A percentile compares a stretch with the other conserved stretches of the same genome.
phyloP scores from a whole-genome alignment of 1,284 basidiomycete genomes.

The Gymnopus androsaceus region DNA sequence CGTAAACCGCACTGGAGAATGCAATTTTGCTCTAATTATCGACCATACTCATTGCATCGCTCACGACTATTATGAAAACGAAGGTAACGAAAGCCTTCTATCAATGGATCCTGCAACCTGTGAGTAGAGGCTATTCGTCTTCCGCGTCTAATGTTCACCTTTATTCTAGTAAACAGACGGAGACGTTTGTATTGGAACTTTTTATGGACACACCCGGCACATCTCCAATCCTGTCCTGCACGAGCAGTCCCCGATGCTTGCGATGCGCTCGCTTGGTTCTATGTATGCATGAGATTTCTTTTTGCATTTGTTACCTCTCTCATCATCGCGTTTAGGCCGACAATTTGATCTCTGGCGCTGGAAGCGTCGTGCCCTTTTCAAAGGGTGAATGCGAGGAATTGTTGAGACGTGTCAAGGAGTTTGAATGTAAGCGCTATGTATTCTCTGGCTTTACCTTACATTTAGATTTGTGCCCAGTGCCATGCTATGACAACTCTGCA shows the following conservation, averaged over 20 bases:
- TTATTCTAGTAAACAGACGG: constrained; percentile 41
- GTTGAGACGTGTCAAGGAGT: constrained; percentile 36
- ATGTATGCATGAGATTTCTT: constrained; percentile 34
- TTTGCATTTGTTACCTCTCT: not conserved
- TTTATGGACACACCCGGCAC: constrained; percentile 48
- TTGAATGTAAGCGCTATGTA: constrained; percentile 28
- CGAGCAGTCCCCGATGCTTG: constrained; percentile 46
- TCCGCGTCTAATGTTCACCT: not conserved
- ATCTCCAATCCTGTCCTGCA: constrained; percentile 37
- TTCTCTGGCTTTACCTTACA: not conserved
- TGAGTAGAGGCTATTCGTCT: constrained; percentile 22
- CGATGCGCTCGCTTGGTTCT: constrained; percentile 52
- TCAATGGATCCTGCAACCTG: constrained; percentile 28
- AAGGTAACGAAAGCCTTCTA: constrained; percentile 28
- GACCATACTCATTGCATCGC: constrained; percentile 45
- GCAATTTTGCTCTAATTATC: constrained; percentile 35
- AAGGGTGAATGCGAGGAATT: constrained; percentile 54
- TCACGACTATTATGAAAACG: constrained; percentile 36
- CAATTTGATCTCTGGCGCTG: constrained; percentile 44
- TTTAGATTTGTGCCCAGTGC: constrained; percentile 23
- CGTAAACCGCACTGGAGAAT: constrained; percentile 21
- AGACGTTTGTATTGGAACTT: constrained; percentile 55
- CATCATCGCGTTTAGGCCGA: constrained; percentile 39
- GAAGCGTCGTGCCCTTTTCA: constrained; percentile 50
- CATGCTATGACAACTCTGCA: constrained; percentile 33